phyloP scores from a whole-genome alignment of 2,329 filamentous ascomycete genomes.

The Penicillium sp. region DNA sequence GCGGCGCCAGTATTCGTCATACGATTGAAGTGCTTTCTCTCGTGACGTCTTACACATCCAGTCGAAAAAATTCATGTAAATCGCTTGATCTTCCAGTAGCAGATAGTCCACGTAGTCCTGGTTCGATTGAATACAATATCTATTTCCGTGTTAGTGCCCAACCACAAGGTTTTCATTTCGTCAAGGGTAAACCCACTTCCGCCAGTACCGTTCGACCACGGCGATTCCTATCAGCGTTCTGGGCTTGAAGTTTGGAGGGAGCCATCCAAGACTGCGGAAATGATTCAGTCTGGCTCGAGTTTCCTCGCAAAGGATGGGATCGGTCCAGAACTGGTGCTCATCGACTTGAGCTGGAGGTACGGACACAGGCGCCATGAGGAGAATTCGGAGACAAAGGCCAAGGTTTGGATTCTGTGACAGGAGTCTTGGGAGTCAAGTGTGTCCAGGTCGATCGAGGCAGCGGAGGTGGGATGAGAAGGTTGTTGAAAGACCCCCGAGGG shows the following conservation, averaged over 20 bases:
- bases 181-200: conserved; percentile 10
- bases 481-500: no score
- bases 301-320: conserved; percentile 27
- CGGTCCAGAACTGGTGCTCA: conserved; percentile 24
- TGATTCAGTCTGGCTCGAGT: conserved; percentile 25
- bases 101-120: conserved; percentile 24
- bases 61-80: conserved; percentile 29
- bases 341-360: conserved; percentile 8
- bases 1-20: conserved; percentile 26
- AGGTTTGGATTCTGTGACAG: neutral
- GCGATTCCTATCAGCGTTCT: conserved; percentile 25
- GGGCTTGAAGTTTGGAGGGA: conserved; percentile 25
- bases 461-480: neutral
- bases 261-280: conserved; percentile 23
- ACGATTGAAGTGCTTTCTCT: conserved; percentile 23
- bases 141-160: conserved; percentile 12
- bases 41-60: conserved; percentile 25
- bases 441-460: conserved; percentile 3
- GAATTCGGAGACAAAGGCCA: conserved; percentile 4
- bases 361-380: conserved; percentile 7
- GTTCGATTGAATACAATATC: conserved; percentile 25
- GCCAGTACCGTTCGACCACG: conserved; percentile 22
- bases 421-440: conserved; percentile 1
- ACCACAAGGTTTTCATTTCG: neutral
- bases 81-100: conserved; percentile 21